Base-by-base conservation (phyloP, 2,329 filamentous ascomycete genomes). In the Geoglossum cookeanum region DNA sequence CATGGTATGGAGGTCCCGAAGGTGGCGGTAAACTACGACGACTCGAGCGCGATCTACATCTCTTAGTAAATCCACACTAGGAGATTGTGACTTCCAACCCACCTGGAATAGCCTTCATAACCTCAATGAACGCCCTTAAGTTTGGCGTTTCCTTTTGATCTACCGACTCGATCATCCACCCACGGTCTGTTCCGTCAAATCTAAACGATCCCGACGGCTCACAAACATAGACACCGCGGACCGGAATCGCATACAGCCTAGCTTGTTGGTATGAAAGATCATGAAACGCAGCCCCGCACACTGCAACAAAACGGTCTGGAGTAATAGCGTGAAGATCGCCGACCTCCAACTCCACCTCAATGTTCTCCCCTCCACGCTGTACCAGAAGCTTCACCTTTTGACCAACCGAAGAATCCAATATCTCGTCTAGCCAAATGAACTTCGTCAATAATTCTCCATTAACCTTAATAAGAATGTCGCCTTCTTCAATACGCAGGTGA, bases 181-280 rank as follows among this genome's bases (percentile, higher is more conserved):
- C 92, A 60, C 85, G 90, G 59, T 94, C 84, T 11, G 85, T 85
- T 63, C 83, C 90, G 61, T 97, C 92, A 61, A 98, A 87, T 55
- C 90, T 84, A 76, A 97, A 98, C 0, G 92, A 95, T 2, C 92
- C 92, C 1, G 87, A 85, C 4, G 91, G 87, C 70, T 98, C 92
- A 66, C 90, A 97, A 59, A 97, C 85, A 67, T 87, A 98, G 17
- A 98, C 89, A 37, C 92, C 92, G 68, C 89, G 84, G 64, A 89
- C 85, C 8, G 90, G 83, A 58, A 98, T 90, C 37, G 90, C 91
- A 68, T 96, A 97, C 3, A 96, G 78, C 8, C 92, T 83, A n/a
- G 92, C 89, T 70, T 97, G 90, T 67, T 98, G 92, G 69, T 98
- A 98, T 0, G 94, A 98, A 17, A 98, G 75, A 67, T 94, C 81